Conservation (phyloP, 768 basidiomycete genomes). For the Boletus reticulatus region DNA sequence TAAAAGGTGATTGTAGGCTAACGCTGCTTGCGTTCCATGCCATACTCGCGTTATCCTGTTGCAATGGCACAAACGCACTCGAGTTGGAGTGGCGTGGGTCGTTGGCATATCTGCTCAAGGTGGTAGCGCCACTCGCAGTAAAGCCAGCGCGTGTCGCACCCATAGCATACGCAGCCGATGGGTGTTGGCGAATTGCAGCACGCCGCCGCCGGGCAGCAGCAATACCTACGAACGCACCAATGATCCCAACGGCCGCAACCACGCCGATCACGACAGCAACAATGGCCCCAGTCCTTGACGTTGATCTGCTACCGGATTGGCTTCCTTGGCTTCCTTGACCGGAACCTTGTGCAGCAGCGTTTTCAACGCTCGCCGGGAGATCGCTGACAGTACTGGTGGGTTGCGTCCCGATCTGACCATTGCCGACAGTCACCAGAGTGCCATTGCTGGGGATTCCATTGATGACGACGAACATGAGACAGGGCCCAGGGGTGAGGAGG, state of each 20-base stretch:
- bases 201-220: conserved; percentile 51
- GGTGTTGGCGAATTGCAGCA: conserved; percentile 31
- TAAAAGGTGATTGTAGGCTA: conserved; percentile 42
- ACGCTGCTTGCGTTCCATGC: conserved; percentile 57
- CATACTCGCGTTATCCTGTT: conserved; percentile 56
- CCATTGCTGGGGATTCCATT: conserved; percentile 85
- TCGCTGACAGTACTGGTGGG: conserved; percentile 34
- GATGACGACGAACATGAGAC: conserved; percentile 77
- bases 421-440: conserved; percentile 74
- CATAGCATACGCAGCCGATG: conserved; percentile 40
- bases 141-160: conserved; percentile 31
- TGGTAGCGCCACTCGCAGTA: conserved; percentile 20
- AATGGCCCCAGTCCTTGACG: conserved; percentile 25
- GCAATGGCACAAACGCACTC: conserved; percentile 70
- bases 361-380: conserved; percentile 39
- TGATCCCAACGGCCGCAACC: conserved; percentile 28
- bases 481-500: conserved; percentile 89
- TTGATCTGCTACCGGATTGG: conserved; percentile 17
- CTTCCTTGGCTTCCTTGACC: conserved; percentile 13
- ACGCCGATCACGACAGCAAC: conserved; percentile 31
- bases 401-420: conserved; percentile 72
- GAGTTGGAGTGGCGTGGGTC: conserved; percentile 52
- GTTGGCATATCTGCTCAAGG: conserved; percentile 22
- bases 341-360: conserved; percentile 39
- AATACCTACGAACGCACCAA: conserved; percentile 41